phyloP scores from a whole-genome alignment of 108 stramenopile species.

The Cylindrotheca closterium region DNA sequence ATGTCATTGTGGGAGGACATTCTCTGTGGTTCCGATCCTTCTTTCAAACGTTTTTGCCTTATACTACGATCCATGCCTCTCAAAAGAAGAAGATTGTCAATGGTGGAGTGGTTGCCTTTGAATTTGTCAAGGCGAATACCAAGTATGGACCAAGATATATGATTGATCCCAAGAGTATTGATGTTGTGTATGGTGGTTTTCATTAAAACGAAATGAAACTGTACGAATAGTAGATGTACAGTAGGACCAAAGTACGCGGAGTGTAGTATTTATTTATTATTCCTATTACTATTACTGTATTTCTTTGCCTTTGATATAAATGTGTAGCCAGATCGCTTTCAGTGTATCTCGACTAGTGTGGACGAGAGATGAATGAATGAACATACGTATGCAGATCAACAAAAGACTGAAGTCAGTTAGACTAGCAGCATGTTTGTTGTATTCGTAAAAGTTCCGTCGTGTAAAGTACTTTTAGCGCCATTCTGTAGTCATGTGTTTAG shows the following conservation, averaged over 20 bases:
- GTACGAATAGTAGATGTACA: no score
- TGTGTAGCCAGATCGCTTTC: no score
- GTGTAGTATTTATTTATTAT: not conserved
- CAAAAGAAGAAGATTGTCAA: slow-evolving; percentile 91
- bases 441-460: no score
- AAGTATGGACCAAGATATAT: slow-evolving; percentile 56
- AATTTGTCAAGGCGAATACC: slow-evolving; percentile 66
- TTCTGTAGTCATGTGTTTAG: no score
- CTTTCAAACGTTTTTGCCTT: slow-evolving; percentile 83
- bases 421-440: not conserved
- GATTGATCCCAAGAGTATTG: slow-evolving; percentile 74
- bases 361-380: no score
- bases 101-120: slow-evolving; percentile 82
- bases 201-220: slow-evolving; percentile 12
- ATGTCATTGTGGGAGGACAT: slow-evolving; percentile 87
- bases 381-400: not conserved
- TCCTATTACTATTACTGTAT: not conserved
- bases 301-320: no score
- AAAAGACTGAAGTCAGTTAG: not conserved
- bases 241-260: not conserved
- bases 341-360: no score
- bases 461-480: no score
- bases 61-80: slow-evolving; percentile 48
- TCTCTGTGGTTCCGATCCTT: slow-evolving; percentile 89
- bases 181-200: slow-evolving; percentile 85